Evolutionary conservation across 352 stramenopile genomes (phyloP).

Genomic region (Pythium dissotocum): DNA sequence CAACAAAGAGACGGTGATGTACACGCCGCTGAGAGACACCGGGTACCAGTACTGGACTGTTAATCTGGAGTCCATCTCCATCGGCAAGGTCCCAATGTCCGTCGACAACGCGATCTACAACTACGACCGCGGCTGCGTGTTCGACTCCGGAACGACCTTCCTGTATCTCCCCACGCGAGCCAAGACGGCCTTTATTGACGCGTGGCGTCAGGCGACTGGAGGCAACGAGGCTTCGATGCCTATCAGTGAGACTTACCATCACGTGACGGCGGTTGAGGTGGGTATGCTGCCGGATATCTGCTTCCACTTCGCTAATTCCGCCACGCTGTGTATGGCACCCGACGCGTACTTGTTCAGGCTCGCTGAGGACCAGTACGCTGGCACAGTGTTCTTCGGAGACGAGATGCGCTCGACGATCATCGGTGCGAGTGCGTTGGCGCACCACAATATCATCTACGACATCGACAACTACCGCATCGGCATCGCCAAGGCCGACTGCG

Average conservation of each 20-base stretch:
- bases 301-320: constrained; percentile 69
- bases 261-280: constrained; percentile 28
- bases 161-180: constrained; percentile 58
- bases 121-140: constrained; percentile 61
- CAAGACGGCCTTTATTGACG: constrained; percentile 39
- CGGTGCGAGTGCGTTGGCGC: constrained; percentile 58
- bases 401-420: constrained; percentile 70
- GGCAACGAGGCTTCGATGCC: constrained; percentile 42
- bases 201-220: constrained; percentile 51
- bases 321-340: constrained; percentile 50
- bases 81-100: constrained; percentile 39
- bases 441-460: constrained; percentile 84
- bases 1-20: constrained; percentile 82
- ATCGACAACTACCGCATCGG: constrained; percentile 70
- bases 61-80: constrained; percentile 45
- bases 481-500: constrained; percentile 58
- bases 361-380: constrained; percentile 40
- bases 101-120: constrained; percentile 54
- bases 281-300: constrained; percentile 52
- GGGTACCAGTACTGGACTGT: constrained; percentile 85
- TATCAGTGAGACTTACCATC: constrained; percentile 49
- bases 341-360: constrained; percentile 56
- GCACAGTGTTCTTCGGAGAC: constrained; percentile 71
- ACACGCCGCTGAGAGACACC: constrained; percentile 75
- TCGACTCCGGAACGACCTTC: constrained; percentile 83